Conservation (phyloP, 495 filamentous ascomycete genomes). For the Penicillium atrosanguineum region DNA sequence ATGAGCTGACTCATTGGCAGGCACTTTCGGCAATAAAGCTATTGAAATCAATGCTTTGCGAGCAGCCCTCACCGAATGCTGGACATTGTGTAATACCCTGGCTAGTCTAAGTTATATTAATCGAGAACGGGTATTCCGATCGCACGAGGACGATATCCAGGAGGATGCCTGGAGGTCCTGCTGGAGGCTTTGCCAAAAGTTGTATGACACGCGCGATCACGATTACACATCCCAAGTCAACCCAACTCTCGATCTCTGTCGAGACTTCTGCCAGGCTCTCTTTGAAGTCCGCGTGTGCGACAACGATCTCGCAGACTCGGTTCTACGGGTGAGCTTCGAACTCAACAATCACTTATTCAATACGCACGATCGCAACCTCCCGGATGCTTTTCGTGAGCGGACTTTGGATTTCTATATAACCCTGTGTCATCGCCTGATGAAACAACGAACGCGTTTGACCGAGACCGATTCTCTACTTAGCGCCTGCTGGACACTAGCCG, state of each 20-base stretch:
- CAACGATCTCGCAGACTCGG: constrained; percentile 76
- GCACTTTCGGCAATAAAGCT: constrained; percentile 46
- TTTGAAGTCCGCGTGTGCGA: constrained; percentile 78
- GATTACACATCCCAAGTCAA: constrained; percentile 68
- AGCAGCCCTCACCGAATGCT: constrained; percentile 81
- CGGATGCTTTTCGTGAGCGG: constrained; percentile 83
- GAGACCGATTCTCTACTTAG: constrained; percentile 79
- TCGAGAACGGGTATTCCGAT: constrained; percentile 70
- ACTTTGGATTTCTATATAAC: constrained; percentile 94
- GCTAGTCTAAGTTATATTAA: constrained; percentile 83
- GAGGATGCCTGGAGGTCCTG: constrained; percentile 89
- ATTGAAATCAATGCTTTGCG: constrained; percentile 71
- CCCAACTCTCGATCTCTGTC: constrained; percentile 79
- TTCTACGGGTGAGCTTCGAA: constrained; percentile 87
- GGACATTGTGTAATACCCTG: constrained; percentile 90
- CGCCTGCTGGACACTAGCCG: constrained; percentile 86
- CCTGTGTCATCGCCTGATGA: constrained; percentile 89
- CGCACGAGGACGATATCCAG: constrained; percentile 65
- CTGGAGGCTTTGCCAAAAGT: constrained; percentile 83
- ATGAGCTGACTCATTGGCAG: constrained; percentile 12
- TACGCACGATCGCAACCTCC: constrained; percentile 79
- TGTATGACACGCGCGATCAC: constrained; percentile 78
- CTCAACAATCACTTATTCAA: constrained; percentile 94
- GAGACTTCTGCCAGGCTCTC: constrained; percentile 86
- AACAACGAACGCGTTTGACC: constrained; percentile 72